Conservation (phyloP, 768 basidiomycete species). For the Daedaleopsis sinensis region DNA sequence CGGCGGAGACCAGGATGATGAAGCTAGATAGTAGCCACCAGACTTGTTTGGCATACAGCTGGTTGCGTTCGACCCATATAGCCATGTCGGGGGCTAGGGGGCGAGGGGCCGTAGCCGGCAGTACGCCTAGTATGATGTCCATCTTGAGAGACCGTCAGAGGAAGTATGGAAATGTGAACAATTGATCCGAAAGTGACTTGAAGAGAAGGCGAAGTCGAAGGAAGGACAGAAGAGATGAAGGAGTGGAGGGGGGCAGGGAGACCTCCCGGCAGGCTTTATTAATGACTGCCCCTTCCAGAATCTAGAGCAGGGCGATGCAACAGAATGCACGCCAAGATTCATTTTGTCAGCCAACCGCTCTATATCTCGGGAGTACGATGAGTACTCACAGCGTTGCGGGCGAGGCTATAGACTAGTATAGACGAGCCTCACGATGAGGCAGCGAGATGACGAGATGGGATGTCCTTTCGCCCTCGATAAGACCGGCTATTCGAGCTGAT, state of each 20-base stretch:
- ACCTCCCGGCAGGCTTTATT: too few relatives aligned
- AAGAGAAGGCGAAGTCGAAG: not conserved
- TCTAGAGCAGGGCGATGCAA: too few relatives aligned
- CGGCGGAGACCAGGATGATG: conserved; percentile 42
- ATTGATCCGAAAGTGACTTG: not conserved
- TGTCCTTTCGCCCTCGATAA: too few relatives aligned
- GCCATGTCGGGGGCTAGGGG: not conserved
- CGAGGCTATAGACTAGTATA: too few relatives aligned
- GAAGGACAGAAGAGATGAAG: not conserved
- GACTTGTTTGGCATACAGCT: conserved; percentile 42
- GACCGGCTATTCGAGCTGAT: too few relatives aligned
- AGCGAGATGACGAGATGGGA: too few relatives aligned
- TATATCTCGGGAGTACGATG: too few relatives aligned
- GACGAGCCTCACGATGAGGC: too few relatives aligned
- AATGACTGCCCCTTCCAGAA: too few relatives aligned
- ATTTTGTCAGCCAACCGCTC: too few relatives aligned
- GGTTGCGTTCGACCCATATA: conserved; percentile 3
- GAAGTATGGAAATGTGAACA: not conserved
- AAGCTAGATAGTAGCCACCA: conserved; percentile 47
- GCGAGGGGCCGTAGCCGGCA: not conserved
- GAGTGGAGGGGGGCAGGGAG: not conserved
- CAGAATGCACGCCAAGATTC: too few relatives aligned
- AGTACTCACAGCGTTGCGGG: too few relatives aligned
- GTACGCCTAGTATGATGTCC: not conserved
- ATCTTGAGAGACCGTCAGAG: not conserved